These are phyloP conservation scores for Aspergillus haitiensis DNA, from an alignment of 495 filamentous ascomycete genomes.

Conservation along the genomic window DNA sequence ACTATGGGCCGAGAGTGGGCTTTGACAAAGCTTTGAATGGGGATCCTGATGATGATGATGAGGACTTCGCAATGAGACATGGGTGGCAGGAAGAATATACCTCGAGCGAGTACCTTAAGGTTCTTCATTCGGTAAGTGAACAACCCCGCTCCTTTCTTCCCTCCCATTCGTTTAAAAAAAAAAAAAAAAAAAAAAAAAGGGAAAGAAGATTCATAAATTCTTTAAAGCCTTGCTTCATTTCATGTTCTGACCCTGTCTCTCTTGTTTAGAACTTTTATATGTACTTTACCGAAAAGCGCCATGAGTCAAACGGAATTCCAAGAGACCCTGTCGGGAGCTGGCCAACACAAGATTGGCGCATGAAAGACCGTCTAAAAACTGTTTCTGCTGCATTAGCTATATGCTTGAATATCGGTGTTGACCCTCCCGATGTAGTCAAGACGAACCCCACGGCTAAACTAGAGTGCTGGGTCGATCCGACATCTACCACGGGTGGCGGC, in stretches of 20 bases:
- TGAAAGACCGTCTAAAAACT: slow-evolving; percentile 94
- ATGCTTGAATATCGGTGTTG: slow-evolving; percentile 95
- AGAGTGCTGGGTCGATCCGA: slow-evolving; percentile 97
- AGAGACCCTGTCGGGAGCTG: slow-evolving; percentile 59
- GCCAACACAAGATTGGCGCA: slow-evolving; percentile 88
- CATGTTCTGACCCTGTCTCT: slow-evolving; percentile 1
- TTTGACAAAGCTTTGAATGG: slow-evolving; percentile 32
- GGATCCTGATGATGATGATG: slow-evolving; percentile 44
- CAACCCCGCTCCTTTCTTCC: not conserved
- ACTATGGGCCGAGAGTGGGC: slow-evolving; percentile 56
- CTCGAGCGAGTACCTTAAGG: slow-evolving; percentile 56
- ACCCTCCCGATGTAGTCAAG: slow-evolving; percentile 93
- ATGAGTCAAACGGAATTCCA: slow-evolving; percentile 93
- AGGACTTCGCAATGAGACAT: slow-evolving; percentile 59
- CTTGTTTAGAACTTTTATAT: slow-evolving; percentile 73
- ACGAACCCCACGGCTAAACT: slow-evolving; percentile 89
- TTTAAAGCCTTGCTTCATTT: not conserved
- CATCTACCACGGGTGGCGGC: slow-evolving; percentile 60
- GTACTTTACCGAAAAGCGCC: slow-evolving; percentile 97
- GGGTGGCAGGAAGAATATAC: slow-evolving; percentile 64
- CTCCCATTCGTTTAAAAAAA: no score
- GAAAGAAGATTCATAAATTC: no score
- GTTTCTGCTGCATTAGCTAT: slow-evolving; percentile 91
- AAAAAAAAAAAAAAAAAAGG: no score
- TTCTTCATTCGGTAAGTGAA: slow-evolving; percentile 56